Evolutionary conservation across 345 rosid genomes (phyloP).

Genomic region (Pistacia atlantica): DNA sequence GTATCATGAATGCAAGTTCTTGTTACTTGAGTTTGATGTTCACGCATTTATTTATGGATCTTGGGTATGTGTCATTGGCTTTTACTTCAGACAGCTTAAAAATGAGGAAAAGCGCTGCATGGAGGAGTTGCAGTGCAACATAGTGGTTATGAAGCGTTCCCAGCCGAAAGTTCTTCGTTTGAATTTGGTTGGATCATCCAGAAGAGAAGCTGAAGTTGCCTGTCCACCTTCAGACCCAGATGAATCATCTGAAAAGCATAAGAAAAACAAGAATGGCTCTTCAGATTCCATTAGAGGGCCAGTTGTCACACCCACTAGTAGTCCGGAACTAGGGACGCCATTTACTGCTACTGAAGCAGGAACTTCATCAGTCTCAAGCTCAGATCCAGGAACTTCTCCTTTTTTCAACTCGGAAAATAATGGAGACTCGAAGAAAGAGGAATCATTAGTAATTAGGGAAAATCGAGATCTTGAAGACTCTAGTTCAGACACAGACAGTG

Average conservation of each 20-base stretch:
- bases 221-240: constrained; percentile 42
- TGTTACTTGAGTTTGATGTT: constrained; percentile 1
- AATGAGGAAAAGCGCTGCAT: constrained; percentile 86
- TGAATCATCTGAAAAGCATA: constrained; percentile 48
- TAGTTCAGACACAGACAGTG: constrained; percentile 82
- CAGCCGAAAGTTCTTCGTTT: constrained; percentile 92
- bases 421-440: constrained; percentile 70
- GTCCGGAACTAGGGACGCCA: constrained; percentile 97
- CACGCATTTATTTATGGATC: constrained; percentile 4
- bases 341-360: constrained; percentile 95
- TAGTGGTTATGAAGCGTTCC: constrained; percentile 91
- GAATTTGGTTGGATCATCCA: constrained; percentile 81
- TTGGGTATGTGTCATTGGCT: constrained; percentile 3
- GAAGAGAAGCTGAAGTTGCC: constrained; percentile 48
- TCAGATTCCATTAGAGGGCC: constrained; percentile 64
- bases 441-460: constrained; percentile 57
- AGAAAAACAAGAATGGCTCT: constrained; percentile 44
- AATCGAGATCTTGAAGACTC: constrained; percentile 55
- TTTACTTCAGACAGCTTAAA: constrained; percentile 66
- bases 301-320: constrained; percentile 83
- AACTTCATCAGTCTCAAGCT: constrained; percentile 94
- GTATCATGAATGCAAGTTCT: not conserved
- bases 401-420: constrained; percentile 59
- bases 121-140: constrained; percentile 97
- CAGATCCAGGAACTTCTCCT: constrained; percentile 95